phyloP scores from a whole-genome alignment of 441 rosid species.

The Macaranga tanarius region DNA sequence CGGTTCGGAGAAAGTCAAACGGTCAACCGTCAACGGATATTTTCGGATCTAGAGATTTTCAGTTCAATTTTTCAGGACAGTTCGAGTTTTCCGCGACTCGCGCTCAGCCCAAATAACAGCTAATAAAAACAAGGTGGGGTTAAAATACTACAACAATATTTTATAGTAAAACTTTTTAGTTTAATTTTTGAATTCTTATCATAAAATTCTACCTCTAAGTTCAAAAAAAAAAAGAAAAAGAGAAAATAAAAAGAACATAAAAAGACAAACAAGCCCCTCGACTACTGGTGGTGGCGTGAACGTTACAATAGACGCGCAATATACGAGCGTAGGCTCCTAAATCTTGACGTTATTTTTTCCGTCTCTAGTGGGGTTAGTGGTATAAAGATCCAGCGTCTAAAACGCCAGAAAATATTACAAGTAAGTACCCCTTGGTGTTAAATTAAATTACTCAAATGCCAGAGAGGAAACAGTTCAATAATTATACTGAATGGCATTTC shows the following conservation, averaged over 20 bases:
- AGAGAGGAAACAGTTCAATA: fast-evolving
- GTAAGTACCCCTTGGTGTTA: neutral
- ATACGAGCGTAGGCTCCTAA: slow-evolving; percentile 32
- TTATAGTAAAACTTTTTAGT: too few relatives aligned
- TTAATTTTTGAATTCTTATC: too few relatives aligned
- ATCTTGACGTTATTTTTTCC: slow-evolving; percentile 29
- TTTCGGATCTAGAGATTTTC: too few relatives aligned
- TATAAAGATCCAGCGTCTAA: slow-evolving; percentile 5
- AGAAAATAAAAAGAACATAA: neutral
- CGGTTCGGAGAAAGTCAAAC: too few relatives aligned
- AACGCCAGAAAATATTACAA: neutral
- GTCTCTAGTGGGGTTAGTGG: slow-evolving; percentile 26
- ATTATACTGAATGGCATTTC: neutral
- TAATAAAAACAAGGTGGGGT: too few relatives aligned
- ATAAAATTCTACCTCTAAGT: too few relatives aligned
- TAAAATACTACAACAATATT: too few relatives aligned
- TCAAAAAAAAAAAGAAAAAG: too few relatives aligned
- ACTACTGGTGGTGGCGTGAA: slow-evolving; percentile 14
- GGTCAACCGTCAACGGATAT: too few relatives aligned
- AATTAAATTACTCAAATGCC: neutral
- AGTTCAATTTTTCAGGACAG: too few relatives aligned
- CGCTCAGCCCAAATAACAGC: too few relatives aligned
- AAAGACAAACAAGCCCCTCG: slow-evolving; percentile 7
- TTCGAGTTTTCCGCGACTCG: too few relatives aligned
- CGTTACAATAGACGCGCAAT: slow-evolving; percentile 42